These are phyloP conservation scores for Diplocarpon mali DNA, from an alignment of 2,329 filamentous ascomycete species.

Conservation along the genomic window DNA sequence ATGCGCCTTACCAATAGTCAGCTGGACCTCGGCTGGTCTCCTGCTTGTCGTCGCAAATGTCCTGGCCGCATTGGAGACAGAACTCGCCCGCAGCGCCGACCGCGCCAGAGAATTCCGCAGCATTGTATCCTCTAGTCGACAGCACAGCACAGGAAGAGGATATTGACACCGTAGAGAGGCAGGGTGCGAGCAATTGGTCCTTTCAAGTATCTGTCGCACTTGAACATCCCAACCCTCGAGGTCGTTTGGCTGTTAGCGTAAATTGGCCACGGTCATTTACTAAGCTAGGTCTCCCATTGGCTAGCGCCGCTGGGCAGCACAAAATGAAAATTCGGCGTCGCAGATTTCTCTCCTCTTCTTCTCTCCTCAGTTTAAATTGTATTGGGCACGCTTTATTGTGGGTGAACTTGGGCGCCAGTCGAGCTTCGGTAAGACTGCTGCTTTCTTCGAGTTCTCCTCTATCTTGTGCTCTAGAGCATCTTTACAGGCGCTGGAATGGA, in stretches of 20 bases:
- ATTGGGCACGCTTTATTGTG: constrained; percentile 61
- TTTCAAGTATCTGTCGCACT: constrained; percentile 10
- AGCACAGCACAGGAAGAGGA: constrained; percentile 27
- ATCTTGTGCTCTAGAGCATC: constrained; percentile 58
- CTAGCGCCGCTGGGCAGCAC: constrained; percentile 5
- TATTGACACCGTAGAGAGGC: constrained; percentile 14
- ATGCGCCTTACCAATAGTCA: constrained; percentile 71
- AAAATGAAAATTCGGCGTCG: constrained; percentile 17
- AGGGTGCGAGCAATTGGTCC: constrained; percentile 14
- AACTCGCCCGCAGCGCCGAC: constrained; percentile 56
- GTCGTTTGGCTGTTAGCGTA: constrained; percentile 2
- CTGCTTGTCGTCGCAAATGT: constrained; percentile 71
- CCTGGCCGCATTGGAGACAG: constrained; percentile 49
- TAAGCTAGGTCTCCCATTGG: constrained; percentile 21
- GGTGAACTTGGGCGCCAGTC: constrained; percentile 46
- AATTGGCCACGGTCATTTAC: constrained; percentile 10
- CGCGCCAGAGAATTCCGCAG: constrained; percentile 57
- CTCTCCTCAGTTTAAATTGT: constrained; percentile 43
- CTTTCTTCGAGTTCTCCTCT: constrained; percentile 57
- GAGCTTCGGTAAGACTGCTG: constrained; percentile 30
- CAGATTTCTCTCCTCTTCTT: constrained; percentile 27
- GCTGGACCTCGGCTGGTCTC: constrained; percentile 84
- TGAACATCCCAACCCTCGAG: constrained; percentile 3
- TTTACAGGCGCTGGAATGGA: constrained; percentile 57
- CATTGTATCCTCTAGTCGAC: constrained; percentile 53